These are phyloP conservation scores for Coprinopsis marcescibilis DNA, from an alignment of 768 basidiomycete species.

Conservation along the genomic window DNA sequence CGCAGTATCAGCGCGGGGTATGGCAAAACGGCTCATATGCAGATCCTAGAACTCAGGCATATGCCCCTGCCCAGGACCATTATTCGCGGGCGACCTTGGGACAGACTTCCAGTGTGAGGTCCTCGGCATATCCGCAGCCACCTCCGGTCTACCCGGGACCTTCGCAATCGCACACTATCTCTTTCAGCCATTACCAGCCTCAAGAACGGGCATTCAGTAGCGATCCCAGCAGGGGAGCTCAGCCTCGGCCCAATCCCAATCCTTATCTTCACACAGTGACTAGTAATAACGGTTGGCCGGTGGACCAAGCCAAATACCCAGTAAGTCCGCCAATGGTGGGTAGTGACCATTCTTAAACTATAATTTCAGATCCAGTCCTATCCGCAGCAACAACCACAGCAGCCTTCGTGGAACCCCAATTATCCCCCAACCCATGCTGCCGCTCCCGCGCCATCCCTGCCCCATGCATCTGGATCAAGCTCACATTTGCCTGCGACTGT, in stretches of 20 bases:
- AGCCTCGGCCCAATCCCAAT: neutral
- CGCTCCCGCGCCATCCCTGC: neutral
- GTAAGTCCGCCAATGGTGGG: neutral
- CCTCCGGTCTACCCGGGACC: neutral
- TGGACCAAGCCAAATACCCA: slow-evolving; percentile 1
- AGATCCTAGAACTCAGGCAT: neutral
- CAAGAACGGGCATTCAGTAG: slow-evolving; percentile 31
- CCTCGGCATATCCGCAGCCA: neutral
- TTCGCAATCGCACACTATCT: slow-evolving; percentile 18
- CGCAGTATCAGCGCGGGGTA: neutral
- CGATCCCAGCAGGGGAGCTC: neutral
- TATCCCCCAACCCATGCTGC: neutral
- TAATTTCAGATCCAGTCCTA: neutral
- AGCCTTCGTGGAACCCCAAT: neutral
- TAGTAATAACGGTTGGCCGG: slow-evolving; percentile 1
- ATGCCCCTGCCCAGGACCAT: slow-evolving; percentile 5
- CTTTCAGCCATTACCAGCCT: slow-evolving; percentile 46
- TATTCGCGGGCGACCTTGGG: slow-evolving; percentile 1
- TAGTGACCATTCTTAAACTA: neutral
- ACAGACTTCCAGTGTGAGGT: slow-evolving; percentile 8
- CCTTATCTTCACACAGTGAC: slow-evolving; percentile 4
- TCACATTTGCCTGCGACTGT: too few species aligned
- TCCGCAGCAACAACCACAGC: neutral
- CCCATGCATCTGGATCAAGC: neutral
- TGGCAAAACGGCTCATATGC: neutral